A percentile compares a stretch with the other conserved stretches of the same genome.
Conservation (phyloP, 2,329 filamentous ascomycete genomes). For the Alternaria postmessia region DNA sequence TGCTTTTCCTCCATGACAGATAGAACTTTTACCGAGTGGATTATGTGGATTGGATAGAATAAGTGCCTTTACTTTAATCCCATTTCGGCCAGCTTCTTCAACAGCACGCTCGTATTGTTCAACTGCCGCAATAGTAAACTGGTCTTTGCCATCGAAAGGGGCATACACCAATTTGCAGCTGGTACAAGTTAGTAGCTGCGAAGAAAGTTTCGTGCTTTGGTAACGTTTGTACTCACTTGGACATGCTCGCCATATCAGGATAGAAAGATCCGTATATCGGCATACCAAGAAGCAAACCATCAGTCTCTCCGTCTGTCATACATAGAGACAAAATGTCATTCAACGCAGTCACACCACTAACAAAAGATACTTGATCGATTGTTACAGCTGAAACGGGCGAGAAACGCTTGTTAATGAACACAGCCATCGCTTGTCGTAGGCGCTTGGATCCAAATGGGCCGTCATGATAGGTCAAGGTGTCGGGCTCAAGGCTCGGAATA, state of each 20-base stretch:
- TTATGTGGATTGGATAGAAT: constrained; percentile 63
- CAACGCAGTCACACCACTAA: constrained; percentile 10
- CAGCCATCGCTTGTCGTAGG: constrained; percentile 9
- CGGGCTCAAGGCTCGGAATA: not conserved
- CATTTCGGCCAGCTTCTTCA: constrained; percentile 37
- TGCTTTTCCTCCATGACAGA: not conserved
- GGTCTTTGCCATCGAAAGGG: constrained; percentile 2
- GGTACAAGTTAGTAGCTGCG: not conserved
- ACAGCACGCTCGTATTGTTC: constrained; percentile 52
- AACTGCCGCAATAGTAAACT: constrained; percentile 24
- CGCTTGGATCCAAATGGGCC: constrained; percentile 11
- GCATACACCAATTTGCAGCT: constrained; percentile 14
- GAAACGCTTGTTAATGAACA: constrained; percentile 12
- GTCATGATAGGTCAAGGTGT: constrained; percentile 13
- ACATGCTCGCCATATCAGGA: constrained; percentile 15
- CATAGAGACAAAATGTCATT: constrained; percentile 14
- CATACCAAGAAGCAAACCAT: constrained; percentile 16
- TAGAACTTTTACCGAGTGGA: constrained; percentile 53
- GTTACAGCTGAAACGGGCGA: constrained; percentile 2
- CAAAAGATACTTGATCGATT: constrained; percentile 8
- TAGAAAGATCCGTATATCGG: constrained; percentile 14
- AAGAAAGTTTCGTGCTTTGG: not conserved
- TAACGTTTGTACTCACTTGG: not conserved
- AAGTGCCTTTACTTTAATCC: constrained; percentile 52
- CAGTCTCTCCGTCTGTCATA: constrained; percentile 9